Conservation (phyloP, 352 stramenopile genomes). For the Globisporangium rhizosaccharum region DNA sequence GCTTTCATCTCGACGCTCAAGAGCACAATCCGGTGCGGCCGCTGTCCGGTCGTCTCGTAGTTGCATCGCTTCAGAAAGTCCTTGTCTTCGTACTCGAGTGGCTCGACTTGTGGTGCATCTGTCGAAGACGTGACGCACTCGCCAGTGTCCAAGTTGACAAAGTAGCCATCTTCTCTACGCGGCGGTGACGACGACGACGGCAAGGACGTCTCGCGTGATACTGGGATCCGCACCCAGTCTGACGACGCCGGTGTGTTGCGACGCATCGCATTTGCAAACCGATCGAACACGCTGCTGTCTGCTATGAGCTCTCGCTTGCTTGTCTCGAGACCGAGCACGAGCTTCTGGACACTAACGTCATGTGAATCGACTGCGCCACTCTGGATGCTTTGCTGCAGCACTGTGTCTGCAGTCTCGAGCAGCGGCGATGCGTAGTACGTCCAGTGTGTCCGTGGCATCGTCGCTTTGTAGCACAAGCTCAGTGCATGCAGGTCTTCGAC, state of each 20-base stretch:
- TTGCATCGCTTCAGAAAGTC: slow-evolving; percentile 12
- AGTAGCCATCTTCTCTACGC: slow-evolving; percentile 15
- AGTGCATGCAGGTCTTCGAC: slow-evolving; percentile 31
- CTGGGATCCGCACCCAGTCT: slow-evolving; percentile 40
- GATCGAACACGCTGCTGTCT: slow-evolving; percentile 8
- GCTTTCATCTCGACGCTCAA: slow-evolving; percentile 34
- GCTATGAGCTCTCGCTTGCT: slow-evolving; percentile 15
- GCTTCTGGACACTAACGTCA: slow-evolving; percentile 2
- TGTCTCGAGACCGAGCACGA: not conserved
- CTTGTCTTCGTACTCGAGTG: slow-evolving; percentile 58
- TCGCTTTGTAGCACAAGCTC: slow-evolving; percentile 35
- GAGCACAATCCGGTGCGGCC: slow-evolving; percentile 35
- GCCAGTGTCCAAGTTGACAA: slow-evolving; percentile 67
- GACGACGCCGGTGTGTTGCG: slow-evolving; percentile 46
- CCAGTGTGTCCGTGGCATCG: slow-evolving; percentile 17
- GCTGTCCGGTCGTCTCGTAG: slow-evolving; percentile 14
- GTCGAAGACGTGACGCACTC: slow-evolving; percentile 16
- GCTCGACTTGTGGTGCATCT: slow-evolving; percentile 16
- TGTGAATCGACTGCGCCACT: not conserved
- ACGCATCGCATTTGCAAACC: slow-evolving; percentile 24
- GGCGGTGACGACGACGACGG: not conserved
- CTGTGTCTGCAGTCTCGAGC: slow-evolving; percentile 13
- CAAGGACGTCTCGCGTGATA: not conserved
- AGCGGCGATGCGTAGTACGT: slow-evolving; percentile 3
- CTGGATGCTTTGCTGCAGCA: slow-evolving; percentile 6